These are phyloP conservation scores for Verticillium tricorpus DNA, from an alignment of 2,329 filamentous ascomycete species.

Conservation along the genomic window DNA sequence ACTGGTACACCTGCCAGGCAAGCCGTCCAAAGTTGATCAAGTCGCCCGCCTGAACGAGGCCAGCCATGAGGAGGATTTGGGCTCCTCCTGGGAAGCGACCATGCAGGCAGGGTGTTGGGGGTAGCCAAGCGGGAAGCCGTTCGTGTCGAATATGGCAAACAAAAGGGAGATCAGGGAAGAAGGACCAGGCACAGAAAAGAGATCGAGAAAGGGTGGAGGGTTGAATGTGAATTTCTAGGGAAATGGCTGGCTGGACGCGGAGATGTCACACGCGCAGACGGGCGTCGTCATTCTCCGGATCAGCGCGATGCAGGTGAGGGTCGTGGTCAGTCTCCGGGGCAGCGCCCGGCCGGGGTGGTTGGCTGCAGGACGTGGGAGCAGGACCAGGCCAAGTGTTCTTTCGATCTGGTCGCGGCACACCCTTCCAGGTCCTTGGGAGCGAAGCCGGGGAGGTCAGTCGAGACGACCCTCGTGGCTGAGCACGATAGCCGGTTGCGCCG, in stretches of 20 bases:
- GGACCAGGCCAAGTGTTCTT: neutral
- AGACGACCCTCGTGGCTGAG: neutral
- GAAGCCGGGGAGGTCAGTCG: neutral
- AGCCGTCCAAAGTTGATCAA: slow-evolving; percentile 24
- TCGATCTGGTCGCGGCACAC: neutral
- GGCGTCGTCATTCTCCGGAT: neutral
- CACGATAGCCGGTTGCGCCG: neutral
- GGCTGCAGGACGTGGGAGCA: neutral
- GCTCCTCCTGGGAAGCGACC: neutral
- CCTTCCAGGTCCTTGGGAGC: neutral
- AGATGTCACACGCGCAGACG: neutral
- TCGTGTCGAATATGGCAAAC: neutral
- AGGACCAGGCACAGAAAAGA: neutral
- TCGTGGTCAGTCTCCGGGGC: neutral
- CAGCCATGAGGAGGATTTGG: slow-evolving; percentile 6
- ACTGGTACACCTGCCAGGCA: slow-evolving; percentile 26
- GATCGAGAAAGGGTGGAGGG: neutral
- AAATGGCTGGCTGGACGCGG: neutral
- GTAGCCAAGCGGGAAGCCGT: neutral
- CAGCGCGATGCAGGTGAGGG: neutral
- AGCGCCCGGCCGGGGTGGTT: neutral
- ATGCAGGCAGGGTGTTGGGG: neutral
- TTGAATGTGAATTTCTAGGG: neutral
- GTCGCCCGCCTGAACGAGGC: slow-evolving; percentile 22
- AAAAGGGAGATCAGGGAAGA: neutral